These are phyloP conservation scores for Fusarium chaquense DNA, from an alignment of 2,329 filamentous ascomycete genomes.

Conservation along the genomic window DNA sequence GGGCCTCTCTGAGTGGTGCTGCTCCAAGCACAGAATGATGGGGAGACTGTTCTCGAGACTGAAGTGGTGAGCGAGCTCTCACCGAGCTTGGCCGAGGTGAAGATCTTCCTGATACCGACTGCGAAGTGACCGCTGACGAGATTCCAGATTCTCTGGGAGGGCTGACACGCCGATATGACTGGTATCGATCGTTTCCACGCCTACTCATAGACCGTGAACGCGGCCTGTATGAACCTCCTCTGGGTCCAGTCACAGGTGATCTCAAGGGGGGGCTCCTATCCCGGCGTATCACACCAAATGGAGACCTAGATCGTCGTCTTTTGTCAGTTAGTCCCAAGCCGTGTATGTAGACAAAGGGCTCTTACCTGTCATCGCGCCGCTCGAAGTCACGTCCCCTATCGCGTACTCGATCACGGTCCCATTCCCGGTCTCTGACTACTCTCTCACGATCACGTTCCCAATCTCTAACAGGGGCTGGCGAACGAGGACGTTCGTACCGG, in stretches of 20 bases:
- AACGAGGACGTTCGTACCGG: slow-evolving; percentile 55
- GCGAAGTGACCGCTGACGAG: slow-evolving; percentile 64
- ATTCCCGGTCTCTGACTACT: slow-evolving; percentile 49
- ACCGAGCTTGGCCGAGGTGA: slow-evolving; percentile 64
- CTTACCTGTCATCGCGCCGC: slow-evolving; percentile 58
- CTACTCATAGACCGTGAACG: slow-evolving; percentile 65
- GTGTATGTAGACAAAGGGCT: not conserved
- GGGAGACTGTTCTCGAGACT: slow-evolving; percentile 56
- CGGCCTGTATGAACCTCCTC: slow-evolving; percentile 63
- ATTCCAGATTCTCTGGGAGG: slow-evolving; percentile 63
- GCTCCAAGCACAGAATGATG: slow-evolving; percentile 45
- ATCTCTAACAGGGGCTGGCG: slow-evolving; percentile 54
- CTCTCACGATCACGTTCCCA: slow-evolving; percentile 52
- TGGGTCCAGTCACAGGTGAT: slow-evolving; percentile 47
- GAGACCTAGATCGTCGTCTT: slow-evolving; percentile 68
- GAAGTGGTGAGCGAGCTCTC: slow-evolving; percentile 61
- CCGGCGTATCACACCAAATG: slow-evolving; percentile 55
- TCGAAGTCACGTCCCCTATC: slow-evolving; percentile 54
- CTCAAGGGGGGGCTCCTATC: slow-evolving; percentile 51
- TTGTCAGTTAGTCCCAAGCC: slow-evolving; percentile 37
- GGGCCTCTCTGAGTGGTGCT: slow-evolving; percentile 46
- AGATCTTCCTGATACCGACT: slow-evolving; percentile 63
- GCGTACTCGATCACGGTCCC: slow-evolving; percentile 49
- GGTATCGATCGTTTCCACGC: slow-evolving; percentile 59
- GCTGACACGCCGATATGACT: slow-evolving; percentile 60